A percentile compares a stretch with the other conserved stretches of the same genome.
These are phyloP conservation scores for Schizothecium vesticola DNA, from an alignment of 495 filamentous ascomycete genomes.

Conservation along the genomic window DNA sequence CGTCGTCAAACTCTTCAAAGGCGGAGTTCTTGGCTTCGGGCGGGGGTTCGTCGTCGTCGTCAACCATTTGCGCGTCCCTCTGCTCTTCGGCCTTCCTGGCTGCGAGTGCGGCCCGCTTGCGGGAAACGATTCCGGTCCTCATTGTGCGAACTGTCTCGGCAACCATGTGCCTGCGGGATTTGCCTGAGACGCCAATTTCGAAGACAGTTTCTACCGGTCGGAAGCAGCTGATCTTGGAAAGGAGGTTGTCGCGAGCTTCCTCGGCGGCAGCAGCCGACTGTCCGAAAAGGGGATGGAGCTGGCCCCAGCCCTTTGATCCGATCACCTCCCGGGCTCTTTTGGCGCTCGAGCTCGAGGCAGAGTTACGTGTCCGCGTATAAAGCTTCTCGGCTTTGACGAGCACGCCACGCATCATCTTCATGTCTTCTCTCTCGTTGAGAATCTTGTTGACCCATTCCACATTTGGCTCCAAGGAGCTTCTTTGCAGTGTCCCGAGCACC, in stretches of 20 bases:
- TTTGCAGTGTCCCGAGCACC: conserved; percentile 64
- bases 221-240: conserved; percentile 78
- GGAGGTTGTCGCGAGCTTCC: conserved; percentile 71
- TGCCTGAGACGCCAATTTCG: conserved; percentile 72
- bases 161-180: conserved; percentile 56
- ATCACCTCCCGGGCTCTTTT: conserved; percentile 76
- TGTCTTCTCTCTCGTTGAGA: conserved; percentile 67
- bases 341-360: conserved; percentile 80
- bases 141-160: conserved; percentile 73
- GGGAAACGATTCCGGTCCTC: conserved; percentile 55
- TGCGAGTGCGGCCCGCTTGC: conserved; percentile 15
- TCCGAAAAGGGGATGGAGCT: conserved; percentile 71
- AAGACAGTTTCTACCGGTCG: conserved; percentile 90
- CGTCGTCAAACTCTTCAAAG: conserved; percentile 32
- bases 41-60: conserved; percentile 32
- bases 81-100: conserved; percentile 24
- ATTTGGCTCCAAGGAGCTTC: conserved; percentile 63
- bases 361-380: conserved; percentile 82
- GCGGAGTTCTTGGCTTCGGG: conserved; percentile 11
- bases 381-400: conserved; percentile 86
- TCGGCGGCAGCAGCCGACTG: conserved; percentile 57
- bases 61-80: conserved; percentile 24
- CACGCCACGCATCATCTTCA: conserved; percentile 62
- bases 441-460: conserved; percentile 76
- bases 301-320: conserved; percentile 58